Evolutionary conservation across 768 basidiomycete species (phyloP).

Genomic region (Tephrocybe sp.): DNA sequence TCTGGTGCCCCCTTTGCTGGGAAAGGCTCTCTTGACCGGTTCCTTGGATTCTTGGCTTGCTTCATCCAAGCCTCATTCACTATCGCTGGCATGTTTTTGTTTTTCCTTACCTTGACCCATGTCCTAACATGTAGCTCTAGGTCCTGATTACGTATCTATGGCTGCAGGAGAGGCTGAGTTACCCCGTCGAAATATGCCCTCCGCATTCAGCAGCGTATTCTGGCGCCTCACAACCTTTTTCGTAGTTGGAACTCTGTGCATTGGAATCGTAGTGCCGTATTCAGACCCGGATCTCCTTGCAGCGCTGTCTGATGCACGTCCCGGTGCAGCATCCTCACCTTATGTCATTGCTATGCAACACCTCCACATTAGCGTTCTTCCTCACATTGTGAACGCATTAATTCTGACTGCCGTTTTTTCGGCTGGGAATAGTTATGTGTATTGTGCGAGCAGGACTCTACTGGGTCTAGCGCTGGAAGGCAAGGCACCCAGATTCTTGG

Average conservation of each 20-base stretch:
- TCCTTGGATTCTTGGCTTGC: conserved; percentile 62
- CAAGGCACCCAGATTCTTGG: conserved; percentile 53
- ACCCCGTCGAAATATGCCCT: conserved; percentile 68
- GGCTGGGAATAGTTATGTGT: conserved; percentile 69
- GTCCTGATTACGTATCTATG: conserved; percentile 51
- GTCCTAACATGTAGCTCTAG: conserved; percentile 16
- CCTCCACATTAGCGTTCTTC: conserved; percentile 62
- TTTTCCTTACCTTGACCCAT: neutral
- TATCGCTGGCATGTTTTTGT: conserved; percentile 44
- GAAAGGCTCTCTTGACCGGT: conserved; percentile 55
- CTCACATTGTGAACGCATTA: conserved; percentile 70
- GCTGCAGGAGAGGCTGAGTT: conserved; percentile 71
- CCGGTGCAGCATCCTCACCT: conserved; percentile 64
- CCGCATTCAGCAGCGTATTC: conserved; percentile 73
- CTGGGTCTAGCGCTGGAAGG: conserved; percentile 58
- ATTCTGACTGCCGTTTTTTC: conserved; percentile 70
- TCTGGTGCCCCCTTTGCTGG: conserved; percentile 54
- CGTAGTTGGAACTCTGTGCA: conserved; percentile 64
- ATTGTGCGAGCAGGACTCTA: conserved; percentile 52
- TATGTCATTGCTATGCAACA: conserved; percentile 83
- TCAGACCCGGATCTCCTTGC: conserved; percentile 55
- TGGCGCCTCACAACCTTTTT: conserved; percentile 80
- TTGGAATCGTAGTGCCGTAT: conserved; percentile 78
- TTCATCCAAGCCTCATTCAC: conserved; percentile 62
- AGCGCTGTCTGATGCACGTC: conserved; percentile 53